These are phyloP conservation scores for Quercus rubra DNA, from an alignment of 306 rosid genomes.

Conservation along the genomic window DNA sequence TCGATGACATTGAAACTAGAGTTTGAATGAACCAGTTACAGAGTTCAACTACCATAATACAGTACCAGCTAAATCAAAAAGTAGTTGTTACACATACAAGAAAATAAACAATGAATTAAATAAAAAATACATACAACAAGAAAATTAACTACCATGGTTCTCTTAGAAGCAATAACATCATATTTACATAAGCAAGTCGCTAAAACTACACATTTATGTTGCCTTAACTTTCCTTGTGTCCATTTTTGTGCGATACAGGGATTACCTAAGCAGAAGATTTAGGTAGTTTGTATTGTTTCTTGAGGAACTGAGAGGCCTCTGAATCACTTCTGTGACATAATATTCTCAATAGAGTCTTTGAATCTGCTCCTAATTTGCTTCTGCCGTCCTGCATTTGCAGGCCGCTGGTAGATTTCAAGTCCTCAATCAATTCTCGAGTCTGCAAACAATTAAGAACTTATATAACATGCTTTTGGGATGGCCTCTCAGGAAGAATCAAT, in stretches of 20 bases:
- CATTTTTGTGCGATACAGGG: neutral
- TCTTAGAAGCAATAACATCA: neutral
- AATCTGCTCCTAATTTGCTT: slow-evolving; percentile 89
- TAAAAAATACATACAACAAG: neutral
- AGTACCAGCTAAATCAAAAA: neutral
- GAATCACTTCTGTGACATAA: slow-evolving; percentile 83
- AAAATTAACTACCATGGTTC: neutral
- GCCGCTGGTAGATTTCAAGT: slow-evolving; percentile 74
- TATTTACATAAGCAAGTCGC: neutral
- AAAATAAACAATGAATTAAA: neutral
- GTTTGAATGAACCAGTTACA: neutral
- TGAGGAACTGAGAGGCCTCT: slow-evolving; percentile 88
- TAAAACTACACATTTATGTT: neutral
- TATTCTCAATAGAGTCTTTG: slow-evolving; percentile 77
- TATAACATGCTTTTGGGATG: neutral
- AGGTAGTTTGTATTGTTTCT: slow-evolving; percentile 94
- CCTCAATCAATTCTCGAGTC: slow-evolving; percentile 91
- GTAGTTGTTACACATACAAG: neutral
- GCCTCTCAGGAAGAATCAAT: neutral
- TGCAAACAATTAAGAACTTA: slow-evolving; percentile 28
- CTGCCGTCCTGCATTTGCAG: slow-evolving; percentile 57
- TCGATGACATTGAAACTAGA: neutral
- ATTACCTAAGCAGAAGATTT: slow-evolving; percentile 60
- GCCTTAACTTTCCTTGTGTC: slow-evolving; percentile 3
- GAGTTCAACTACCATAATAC: neutral